Percentiles rank a stretch among this genome's conserved stretches.
phyloP scores from a whole-genome alignment of 371 early-diverging fungal genomes.

The Lichtheimia ornata region DNA sequence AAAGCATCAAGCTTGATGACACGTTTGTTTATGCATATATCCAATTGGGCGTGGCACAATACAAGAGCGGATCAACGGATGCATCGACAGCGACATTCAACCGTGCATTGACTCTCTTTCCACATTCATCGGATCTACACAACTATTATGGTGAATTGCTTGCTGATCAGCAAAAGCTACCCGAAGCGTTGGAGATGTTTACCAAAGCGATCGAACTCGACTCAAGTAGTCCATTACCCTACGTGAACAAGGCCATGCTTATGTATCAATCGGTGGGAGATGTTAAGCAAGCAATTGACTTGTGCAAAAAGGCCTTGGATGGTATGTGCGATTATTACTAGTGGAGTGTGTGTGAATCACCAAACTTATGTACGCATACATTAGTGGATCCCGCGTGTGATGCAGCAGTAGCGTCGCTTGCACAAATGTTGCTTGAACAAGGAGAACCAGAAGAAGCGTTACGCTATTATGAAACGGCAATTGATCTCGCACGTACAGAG shows the following conservation, averaged over 20 bases:
- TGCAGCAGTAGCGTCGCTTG: slow-evolving; percentile 91
- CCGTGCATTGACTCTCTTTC: slow-evolving; percentile 78
- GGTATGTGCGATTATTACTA: slow-evolving; percentile 28
- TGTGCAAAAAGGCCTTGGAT: slow-evolving; percentile 83
- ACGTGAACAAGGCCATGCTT: slow-evolving; percentile 94
- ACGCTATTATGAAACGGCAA: slow-evolving; percentile 79
- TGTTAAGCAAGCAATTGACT: slow-evolving; percentile 66
- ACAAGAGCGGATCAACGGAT: slow-evolving; percentile 78
- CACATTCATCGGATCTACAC: slow-evolving; percentile 84
- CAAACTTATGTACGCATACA: not conserved
- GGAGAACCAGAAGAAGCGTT: slow-evolving; percentile 86
- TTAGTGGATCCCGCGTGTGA: slow-evolving; percentile 91
- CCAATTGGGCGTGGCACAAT: slow-evolving; percentile 91
- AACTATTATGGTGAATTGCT: slow-evolving; percentile 96
- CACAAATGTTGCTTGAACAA: slow-evolving; percentile 86
- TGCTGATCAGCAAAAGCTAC: slow-evolving; percentile 81
- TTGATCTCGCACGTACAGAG: slow-evolving; percentile 86
- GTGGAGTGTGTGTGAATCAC: not conserved
- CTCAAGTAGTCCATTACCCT: slow-evolving; percentile 83
- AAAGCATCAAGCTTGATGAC: slow-evolving; percentile 79
- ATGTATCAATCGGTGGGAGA: slow-evolving; percentile 84
- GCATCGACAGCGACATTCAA: slow-evolving; percentile 82
- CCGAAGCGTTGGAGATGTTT: slow-evolving; percentile 76
- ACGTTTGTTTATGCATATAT: slow-evolving; percentile 91
- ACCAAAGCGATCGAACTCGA: slow-evolving; percentile 76